Evolutionary conservation across 306 rosid species (phyloP).

Genomic region (Cicer chorassanicum): DNA sequence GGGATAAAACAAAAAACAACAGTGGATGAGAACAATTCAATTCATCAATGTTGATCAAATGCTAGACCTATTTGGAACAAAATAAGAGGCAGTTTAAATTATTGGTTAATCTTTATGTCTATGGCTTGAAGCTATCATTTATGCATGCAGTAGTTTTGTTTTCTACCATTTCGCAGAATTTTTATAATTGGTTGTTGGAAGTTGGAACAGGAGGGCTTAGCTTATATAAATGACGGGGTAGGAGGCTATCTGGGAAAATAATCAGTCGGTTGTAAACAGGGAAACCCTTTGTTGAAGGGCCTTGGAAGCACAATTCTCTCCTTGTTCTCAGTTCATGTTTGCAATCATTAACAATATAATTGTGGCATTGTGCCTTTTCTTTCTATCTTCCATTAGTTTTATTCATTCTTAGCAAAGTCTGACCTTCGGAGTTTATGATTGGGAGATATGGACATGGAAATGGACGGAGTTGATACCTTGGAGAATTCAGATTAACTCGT

Average conservation of each 20-base stretch:
- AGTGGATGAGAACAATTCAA: not conserved
- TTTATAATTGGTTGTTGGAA: slow-evolving; percentile 6
- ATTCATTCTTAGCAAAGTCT: not conserved
- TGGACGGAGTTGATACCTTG: not conserved
- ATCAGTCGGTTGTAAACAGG: not conserved
- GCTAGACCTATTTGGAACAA: not conserved
- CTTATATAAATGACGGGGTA: not conserved
- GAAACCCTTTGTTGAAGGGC: slow-evolving; percentile 2
- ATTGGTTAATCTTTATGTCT: not conserved
- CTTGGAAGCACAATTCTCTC: not conserved
- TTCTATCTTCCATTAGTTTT: slow-evolving; percentile 5
- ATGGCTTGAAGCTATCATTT: not conserved
- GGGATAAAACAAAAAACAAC: slow-evolving; percentile 1
- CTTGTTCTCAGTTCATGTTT: not conserved
- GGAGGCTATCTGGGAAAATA: not conserved
- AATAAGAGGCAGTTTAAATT: not conserved
- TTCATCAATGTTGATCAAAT: not conserved
- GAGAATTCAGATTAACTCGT: not conserved
- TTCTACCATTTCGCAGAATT: slow-evolving; percentile 10
- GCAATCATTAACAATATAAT: not conserved
- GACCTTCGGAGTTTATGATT: not conserved
- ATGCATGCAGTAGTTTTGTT: not conserved
- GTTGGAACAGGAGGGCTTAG: slow-evolving; percentile 1
- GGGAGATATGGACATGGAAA: not conserved
- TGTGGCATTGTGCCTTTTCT: not conserved